phyloP scores from a whole-genome alignment of 2,329 filamentous ascomycete genomes.

The Calonectria ilicicola region DNA sequence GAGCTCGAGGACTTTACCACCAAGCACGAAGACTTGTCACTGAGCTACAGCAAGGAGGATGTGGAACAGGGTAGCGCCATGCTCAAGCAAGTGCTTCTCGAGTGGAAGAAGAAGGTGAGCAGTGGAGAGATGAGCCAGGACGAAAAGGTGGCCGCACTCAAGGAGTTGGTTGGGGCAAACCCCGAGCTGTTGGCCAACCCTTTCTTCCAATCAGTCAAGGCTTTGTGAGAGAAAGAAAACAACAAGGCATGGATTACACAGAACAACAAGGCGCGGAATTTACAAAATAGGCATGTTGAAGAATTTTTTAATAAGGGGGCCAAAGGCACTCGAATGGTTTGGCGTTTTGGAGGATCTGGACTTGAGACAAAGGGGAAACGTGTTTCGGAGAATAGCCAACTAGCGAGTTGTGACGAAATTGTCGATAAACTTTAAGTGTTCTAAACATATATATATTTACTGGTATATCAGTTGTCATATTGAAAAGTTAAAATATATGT shows the following conservation, averaged over 20 bases:
- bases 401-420: conserved; percentile 3
- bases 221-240: conserved; percentile 54
- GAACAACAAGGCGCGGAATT: neutral
- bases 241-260: neutral
- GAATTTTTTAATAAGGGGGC: neutral
- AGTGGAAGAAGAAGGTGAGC: conserved; percentile 85
- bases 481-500: neutral
- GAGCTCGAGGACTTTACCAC: conserved; percentile 95
- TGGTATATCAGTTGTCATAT: neutral
- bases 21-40: conserved; percentile 74
- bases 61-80: conserved; percentile 89
- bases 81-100: conserved; percentile 83
- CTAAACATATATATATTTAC: neutral
- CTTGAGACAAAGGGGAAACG: neutral
- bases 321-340: neutral
- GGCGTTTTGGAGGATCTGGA: conserved; percentile 14
- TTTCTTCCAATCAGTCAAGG: conserved; percentile 77
- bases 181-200: conserved; percentile 72
- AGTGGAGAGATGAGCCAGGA: conserved; percentile 73
- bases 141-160: conserved; percentile 83
- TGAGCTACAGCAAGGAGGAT: conserved; percentile 82
- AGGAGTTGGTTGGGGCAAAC: conserved; percentile 81
- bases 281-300: conserved; percentile 11
- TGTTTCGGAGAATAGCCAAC: conserved; percentile 3
- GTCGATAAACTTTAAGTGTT: neutral